Evolutionary conservation across 2,329 filamentous ascomycete genomes (phyloP).

Genomic region (Curvularia hawaiiensis): DNA sequence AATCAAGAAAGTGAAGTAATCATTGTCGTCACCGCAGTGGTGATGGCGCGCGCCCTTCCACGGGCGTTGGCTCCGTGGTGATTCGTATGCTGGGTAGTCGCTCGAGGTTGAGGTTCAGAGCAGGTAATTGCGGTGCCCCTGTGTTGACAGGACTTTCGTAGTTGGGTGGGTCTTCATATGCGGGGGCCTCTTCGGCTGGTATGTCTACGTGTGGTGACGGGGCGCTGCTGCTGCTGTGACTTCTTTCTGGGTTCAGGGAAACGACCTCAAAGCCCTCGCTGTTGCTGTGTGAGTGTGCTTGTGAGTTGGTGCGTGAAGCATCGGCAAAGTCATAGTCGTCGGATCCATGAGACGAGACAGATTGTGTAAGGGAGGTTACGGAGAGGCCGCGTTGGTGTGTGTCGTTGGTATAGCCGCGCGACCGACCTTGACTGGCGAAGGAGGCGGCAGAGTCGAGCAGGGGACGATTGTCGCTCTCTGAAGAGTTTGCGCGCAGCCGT

Average conservation of each 20-base stretch:
- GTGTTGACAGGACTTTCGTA: slow-evolving; percentile 51
- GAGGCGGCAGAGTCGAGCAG: slow-evolving; percentile 74
- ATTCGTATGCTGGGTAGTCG: slow-evolving; percentile 53
- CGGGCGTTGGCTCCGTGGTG: slow-evolving; percentile 42
- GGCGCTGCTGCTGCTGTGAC: slow-evolving; percentile 31
- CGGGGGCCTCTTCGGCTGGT: slow-evolving; percentile 42
- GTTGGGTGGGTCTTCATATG: slow-evolving; percentile 56
- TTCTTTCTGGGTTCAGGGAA: slow-evolving; percentile 42
- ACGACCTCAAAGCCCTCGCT: slow-evolving; percentile 52
- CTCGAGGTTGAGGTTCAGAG: slow-evolving; percentile 48
- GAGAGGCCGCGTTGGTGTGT: slow-evolving; percentile 52
- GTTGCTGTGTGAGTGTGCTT: slow-evolving; percentile 23
- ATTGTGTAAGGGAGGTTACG: slow-evolving; percentile 47
- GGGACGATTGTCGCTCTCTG: slow-evolving; percentile 73
- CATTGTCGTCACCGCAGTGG: slow-evolving; percentile 12
- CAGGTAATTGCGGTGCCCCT: slow-evolving; percentile 43
- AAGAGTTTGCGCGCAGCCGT: slow-evolving; percentile 72
- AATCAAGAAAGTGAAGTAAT: neutral
- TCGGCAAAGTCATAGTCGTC: slow-evolving; percentile 45
- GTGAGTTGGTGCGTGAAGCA: slow-evolving; percentile 25
- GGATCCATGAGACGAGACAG: slow-evolving; percentile 45
- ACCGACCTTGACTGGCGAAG: slow-evolving; percentile 52
- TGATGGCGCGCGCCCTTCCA: slow-evolving; percentile 19
- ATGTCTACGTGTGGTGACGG: slow-evolving; percentile 33
- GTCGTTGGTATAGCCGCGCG: slow-evolving; percentile 27